Conservation (phyloP, 495 filamentous ascomycete genomes). For the Tuber brumale region DNA sequence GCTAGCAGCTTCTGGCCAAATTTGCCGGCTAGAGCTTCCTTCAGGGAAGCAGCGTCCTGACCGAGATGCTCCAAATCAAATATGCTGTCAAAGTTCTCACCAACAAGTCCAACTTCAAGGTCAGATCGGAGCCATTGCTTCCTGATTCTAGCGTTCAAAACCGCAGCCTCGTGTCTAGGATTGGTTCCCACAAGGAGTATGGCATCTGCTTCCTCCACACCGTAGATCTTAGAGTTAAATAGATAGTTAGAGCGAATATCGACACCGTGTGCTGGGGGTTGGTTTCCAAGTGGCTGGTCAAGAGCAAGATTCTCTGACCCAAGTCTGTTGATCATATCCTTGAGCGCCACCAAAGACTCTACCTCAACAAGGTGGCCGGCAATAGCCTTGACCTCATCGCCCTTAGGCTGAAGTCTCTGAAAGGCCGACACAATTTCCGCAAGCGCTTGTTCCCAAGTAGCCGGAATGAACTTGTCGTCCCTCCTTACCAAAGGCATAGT, state of each 20-base stretch:
- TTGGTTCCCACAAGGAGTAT: slow-evolving; percentile 93
- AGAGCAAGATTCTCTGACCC: slow-evolving; percentile 92
- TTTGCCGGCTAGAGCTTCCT: slow-evolving; percentile 71
- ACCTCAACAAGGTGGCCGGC: slow-evolving; percentile 85
- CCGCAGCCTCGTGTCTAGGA: slow-evolving; percentile 86
- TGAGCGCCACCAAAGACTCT: slow-evolving; percentile 90
- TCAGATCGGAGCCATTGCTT: slow-evolving; percentile 97
- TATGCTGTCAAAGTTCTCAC: slow-evolving; percentile 82
- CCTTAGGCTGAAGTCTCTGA: slow-evolving; percentile 66
- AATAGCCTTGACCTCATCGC: slow-evolving; percentile 91
- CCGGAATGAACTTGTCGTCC: slow-evolving; percentile 80
- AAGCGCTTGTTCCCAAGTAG: slow-evolving; percentile 89
- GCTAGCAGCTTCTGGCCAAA: slow-evolving; percentile 85
- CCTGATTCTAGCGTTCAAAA: slow-evolving; percentile 88
- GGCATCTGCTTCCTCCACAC: slow-evolving; percentile 86
- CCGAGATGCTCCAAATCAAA: slow-evolving; percentile 91
- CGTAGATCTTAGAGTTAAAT: slow-evolving; percentile 91
- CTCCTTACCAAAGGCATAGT: slow-evolving; percentile 86
- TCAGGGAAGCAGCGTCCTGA: slow-evolving; percentile 64
- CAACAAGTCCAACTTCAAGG: slow-evolving; percentile 84
- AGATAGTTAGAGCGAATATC: slow-evolving; percentile 91
- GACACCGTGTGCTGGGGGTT: slow-evolving; percentile 83
- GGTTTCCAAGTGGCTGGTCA: slow-evolving; percentile 75
- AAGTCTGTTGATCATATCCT: slow-evolving; percentile 91
- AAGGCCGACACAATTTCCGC: slow-evolving; percentile 73